Conservation (phyloP, 2,329 filamentous ascomycete species). For the Trichoderma polysporum region DNA sequence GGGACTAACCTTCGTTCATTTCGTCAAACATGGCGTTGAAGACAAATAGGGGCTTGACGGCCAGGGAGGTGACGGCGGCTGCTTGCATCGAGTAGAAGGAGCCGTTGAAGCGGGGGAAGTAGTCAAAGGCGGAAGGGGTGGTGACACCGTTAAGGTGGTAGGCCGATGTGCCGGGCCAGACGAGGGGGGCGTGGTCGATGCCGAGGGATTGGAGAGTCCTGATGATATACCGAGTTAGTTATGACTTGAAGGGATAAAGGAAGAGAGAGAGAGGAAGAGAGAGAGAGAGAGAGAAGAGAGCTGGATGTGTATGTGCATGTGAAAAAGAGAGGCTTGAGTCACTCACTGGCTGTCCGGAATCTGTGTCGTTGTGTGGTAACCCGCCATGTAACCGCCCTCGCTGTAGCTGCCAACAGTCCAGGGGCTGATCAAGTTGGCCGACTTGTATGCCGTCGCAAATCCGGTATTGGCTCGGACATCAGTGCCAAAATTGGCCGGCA, state of each 20-base stretch:
- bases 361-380: slow-evolving; percentile 16
- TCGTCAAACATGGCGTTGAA: slow-evolving; percentile 20
- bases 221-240: not conserved
- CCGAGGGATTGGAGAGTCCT: slow-evolving; percentile 13
- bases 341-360: slow-evolving; percentile 14
- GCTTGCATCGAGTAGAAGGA: slow-evolving; percentile 18
- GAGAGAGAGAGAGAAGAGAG: not conserved
- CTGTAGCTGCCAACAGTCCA: slow-evolving; percentile 17
- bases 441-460: slow-evolving; percentile 12
- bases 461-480: slow-evolving; percentile 9
- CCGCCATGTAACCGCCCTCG: slow-evolving; percentile 2
- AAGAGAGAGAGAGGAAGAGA: not conserved
- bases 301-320: too few species aligned
- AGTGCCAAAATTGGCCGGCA: not conserved
- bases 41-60: slow-evolving; percentile 6
- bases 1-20: slow-evolving; percentile 2
- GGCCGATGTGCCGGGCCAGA: slow-evolving; percentile 15
- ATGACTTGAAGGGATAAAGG: not conserved
- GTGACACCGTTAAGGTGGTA: slow-evolving; percentile 17
- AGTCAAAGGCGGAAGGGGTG: slow-evolving; percentile 6
- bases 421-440: slow-evolving; percentile 13
- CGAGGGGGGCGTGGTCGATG: slow-evolving; percentile 12
- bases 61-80: not conserved
- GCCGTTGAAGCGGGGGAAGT: slow-evolving; percentile 17
- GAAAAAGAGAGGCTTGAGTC: not conserved